Base-by-base conservation (phyloP, 495 filamentous ascomycete species). In the Neurospora sp. region DNA sequence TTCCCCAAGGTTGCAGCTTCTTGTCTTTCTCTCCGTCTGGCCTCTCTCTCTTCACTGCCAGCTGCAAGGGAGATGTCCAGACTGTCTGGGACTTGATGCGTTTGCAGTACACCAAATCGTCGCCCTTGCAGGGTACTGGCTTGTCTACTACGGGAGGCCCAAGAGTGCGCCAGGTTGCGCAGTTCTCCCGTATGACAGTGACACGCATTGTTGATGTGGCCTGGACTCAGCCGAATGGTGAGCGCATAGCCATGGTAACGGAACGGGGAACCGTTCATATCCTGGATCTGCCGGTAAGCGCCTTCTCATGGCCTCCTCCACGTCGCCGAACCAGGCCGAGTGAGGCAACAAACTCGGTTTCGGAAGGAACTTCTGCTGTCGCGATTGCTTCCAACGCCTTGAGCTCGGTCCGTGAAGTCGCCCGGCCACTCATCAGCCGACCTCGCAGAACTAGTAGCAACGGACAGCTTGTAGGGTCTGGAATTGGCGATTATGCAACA, bases 51-150 rank as follows among this genome's bases (percentile, higher is more conserved):
- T 88, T 99, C 73, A 98, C 93, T 1, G 94, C 92, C 20, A 98
- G 92, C 79, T 91, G 88, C 75, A 98, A 97, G 75, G 96, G 96
- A 10, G 96, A 99, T 77, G 88, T 96, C 5, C 90, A 96, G 79
- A 92, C 91, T 73, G 89, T 98, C 3, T 99, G 96, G 96, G 93
- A 97, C 82, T 82, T 98, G 70, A 91, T 95, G 89, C 91, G 92
- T 27, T 86, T 89, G 35, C 86, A 88, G 72, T 79, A 86, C 75
- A 85, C 85, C 40, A 87, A 86, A 70, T 83, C 86, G 6, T 85
- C 85, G 12, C 78, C 85, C 74, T 75, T 89, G 70, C 84, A 87
- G 79, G 78, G 79, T 40, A 75, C 79, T 1, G 76, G 76, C 4
- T 53, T 78, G 14, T 76, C 78, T 37, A 71, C 78, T 72, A 71